Percentiles rank a stretch among this genome's conserved stretches.
phyloP scores from a whole-genome alignment of 164 flowering plant species.

The Saururus chinensis region DNA sequence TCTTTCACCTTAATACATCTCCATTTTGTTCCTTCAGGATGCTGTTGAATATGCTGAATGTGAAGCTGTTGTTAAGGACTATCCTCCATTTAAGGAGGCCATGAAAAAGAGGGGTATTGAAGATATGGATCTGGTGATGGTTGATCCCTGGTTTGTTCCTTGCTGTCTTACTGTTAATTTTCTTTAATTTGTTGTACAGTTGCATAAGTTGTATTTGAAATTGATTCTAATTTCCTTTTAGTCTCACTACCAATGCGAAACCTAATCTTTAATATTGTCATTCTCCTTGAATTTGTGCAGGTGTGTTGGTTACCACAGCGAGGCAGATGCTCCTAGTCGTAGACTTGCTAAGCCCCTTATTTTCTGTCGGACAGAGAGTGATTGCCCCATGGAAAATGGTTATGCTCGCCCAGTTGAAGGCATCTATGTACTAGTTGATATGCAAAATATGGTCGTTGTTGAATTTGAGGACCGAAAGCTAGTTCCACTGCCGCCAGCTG shows the following conservation, averaged over 20 bases:
- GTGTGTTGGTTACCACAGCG: conserved; percentile 86
- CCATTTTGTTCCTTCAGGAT: conserved; percentile 35
- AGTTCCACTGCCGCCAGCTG: conserved; percentile 89
- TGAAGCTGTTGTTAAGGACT: conserved; percentile 84
- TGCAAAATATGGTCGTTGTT: conserved; percentile 81
- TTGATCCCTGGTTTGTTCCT: conserved; percentile 63
- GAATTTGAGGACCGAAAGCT: conserved; percentile 90
- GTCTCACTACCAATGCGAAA: neutral
- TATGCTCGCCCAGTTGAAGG: conserved; percentile 97
- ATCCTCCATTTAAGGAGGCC: conserved; percentile 77
- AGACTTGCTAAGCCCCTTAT: conserved; percentile 90
- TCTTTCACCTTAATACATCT: neutral
- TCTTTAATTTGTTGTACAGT: neutral
- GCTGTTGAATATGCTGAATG: conserved; percentile 94
- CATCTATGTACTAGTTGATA: conserved; percentile 69
- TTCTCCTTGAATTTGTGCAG: conserved; percentile 21
- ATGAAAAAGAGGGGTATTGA: conserved; percentile 92
- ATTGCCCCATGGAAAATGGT: conserved; percentile 94
- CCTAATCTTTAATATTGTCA: neutral
- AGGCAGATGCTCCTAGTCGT: conserved; percentile 78
- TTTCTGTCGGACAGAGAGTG: conserved; percentile 93
- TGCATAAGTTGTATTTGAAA: neutral
- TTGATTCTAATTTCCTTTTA: neutral
- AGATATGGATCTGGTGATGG: conserved; percentile 97
- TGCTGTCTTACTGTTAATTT: conserved; percentile 10